These are phyloP conservation scores for Amanita muscaria DNA, from an alignment of 768 basidiomycete genomes.

Conservation along the genomic window DNA sequence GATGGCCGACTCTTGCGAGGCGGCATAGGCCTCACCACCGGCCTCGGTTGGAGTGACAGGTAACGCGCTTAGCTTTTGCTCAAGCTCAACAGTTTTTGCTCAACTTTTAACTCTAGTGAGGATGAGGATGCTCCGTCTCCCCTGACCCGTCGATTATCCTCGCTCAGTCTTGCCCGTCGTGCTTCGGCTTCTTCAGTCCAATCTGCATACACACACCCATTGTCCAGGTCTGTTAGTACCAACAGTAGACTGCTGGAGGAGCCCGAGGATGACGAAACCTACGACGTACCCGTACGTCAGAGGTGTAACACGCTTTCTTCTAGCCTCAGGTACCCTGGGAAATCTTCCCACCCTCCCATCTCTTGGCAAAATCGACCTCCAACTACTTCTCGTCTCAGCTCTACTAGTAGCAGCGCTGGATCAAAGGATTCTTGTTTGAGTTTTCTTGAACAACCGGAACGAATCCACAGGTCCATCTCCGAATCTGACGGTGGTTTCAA, in stretches of 20 bases:
- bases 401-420: conserved; percentile 24
- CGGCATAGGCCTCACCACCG: conserved; percentile 63
- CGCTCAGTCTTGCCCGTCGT: conserved; percentile 40
- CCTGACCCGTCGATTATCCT: conserved; percentile 53
- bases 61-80: conserved; percentile 19
- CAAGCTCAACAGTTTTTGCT: background rate
- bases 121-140: conserved; percentile 67
- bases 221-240: conserved; percentile 26
- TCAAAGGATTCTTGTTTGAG: conserved; percentile 20
- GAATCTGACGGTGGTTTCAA: conserved; percentile 13
- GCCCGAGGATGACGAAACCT: conserved; percentile 6
- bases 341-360: conserved; percentile 15
- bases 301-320: conserved; percentile 6
- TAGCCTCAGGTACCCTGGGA: background rate
- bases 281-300: conserved; percentile 7
- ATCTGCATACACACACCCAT: conserved; percentile 18
- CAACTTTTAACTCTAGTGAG: conserved; percentile 34
- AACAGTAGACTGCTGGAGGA: conserved; percentile 21
- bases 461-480: conserved; percentile 6
- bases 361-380: conserved; percentile 16
- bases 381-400: conserved; percentile 16
- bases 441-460: conserved; percentile 12
- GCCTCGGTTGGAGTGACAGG: conserved; percentile 71
- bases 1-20: conserved; percentile 50
- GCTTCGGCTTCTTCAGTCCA: conserved; percentile 34